phyloP scores from a whole-genome alignment of 371 early-diverging fungal genomes.

The Apophysomyces variabilis region DNA sequence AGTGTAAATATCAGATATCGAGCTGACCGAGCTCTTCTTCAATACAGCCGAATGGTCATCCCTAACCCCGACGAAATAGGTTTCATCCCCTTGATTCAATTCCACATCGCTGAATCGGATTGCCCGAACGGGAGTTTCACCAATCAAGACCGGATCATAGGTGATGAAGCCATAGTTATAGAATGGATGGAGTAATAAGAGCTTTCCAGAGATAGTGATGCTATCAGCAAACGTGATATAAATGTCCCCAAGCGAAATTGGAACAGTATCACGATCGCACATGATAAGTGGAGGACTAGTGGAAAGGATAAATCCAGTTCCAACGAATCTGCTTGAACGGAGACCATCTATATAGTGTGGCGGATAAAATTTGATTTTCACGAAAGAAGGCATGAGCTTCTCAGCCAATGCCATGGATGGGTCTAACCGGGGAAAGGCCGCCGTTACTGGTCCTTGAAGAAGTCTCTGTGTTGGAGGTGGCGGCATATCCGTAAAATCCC shows the following conservation, averaged over 20 bases:
- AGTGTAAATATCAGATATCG: constrained; percentile 65
- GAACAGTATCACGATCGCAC: constrained; percentile 81
- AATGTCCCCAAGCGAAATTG: constrained; percentile 77
- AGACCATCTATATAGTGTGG: constrained; percentile 76
- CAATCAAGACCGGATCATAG: constrained; percentile 75
- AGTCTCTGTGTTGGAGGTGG: constrained; percentile 57
- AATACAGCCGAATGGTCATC: constrained; percentile 56
- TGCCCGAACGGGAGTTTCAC: constrained; percentile 74
- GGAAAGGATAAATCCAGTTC: constrained; percentile 80
- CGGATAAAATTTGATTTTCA: constrained; percentile 72
- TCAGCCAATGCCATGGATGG: constrained; percentile 64
- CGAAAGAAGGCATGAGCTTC: constrained; percentile 73
- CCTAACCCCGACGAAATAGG: constrained; percentile 68
- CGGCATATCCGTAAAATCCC: constrained; percentile 80
- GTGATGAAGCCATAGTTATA: constrained; percentile 81
- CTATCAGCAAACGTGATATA: constrained; percentile 81
- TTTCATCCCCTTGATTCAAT: constrained; percentile 68
- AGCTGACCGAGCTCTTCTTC: constrained; percentile 62
- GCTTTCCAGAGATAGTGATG: constrained; percentile 74
- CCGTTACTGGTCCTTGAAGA: constrained; percentile 59
- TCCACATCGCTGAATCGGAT: constrained; percentile 54
- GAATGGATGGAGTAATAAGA: constrained; percentile 78
- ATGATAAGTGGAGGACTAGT: constrained; percentile 70
- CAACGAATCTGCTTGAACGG: constrained; percentile 64
- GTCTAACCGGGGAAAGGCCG: constrained; percentile 64